These are phyloP conservation scores for Achlya hypogyna DNA, from an alignment of 352 stramenopile species.

Conservation along the genomic window DNA sequence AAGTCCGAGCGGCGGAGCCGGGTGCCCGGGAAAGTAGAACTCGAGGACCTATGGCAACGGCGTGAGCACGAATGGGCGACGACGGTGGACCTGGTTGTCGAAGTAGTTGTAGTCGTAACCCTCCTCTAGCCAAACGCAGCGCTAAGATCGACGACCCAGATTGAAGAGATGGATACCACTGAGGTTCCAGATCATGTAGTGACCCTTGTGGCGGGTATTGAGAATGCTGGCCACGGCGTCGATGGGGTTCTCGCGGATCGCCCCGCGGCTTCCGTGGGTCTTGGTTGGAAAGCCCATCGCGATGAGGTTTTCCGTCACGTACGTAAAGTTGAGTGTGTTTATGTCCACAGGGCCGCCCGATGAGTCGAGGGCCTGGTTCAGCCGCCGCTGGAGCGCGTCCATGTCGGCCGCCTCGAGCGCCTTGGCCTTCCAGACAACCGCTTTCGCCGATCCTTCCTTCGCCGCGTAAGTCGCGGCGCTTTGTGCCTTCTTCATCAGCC, in stretches of 20 bases:
- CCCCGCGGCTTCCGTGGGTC: conserved; percentile 66
- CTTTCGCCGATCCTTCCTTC: conserved; percentile 68
- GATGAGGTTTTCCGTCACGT: conserved; percentile 81
- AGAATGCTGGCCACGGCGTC: conserved; percentile 90
- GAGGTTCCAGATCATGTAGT: conserved; percentile 98
- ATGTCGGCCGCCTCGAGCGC: conserved; percentile 76
- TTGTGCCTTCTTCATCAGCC: conserved; percentile 80
- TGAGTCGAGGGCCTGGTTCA: conserved; percentile 74
- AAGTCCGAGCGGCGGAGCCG: conserved; percentile 91
- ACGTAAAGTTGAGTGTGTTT: conserved; percentile 86
- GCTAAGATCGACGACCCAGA: neutral
- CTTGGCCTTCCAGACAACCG: conserved; percentile 54
- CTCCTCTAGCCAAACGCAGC: too few species aligned
- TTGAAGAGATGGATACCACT: conserved; percentile 36
- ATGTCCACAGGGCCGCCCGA: conserved; percentile 75
- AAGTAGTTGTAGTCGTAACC: conserved; percentile 93
- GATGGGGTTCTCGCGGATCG: conserved; percentile 83
- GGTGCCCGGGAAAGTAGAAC: conserved; percentile 96
- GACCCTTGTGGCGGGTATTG: conserved; percentile 86
- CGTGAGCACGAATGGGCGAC: too few species aligned
- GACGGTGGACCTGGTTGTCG: conserved; percentile 77
- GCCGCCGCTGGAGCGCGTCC: conserved; percentile 68
- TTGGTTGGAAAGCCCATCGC: conserved; percentile 89
- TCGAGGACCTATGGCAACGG: conserved; percentile 72
- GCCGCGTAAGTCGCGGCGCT: conserved; percentile 56